These are phyloP conservation scores for Penicillium sp. DNA, from an alignment of 2,329 filamentous ascomycete species.

Conservation along the genomic window DNA sequence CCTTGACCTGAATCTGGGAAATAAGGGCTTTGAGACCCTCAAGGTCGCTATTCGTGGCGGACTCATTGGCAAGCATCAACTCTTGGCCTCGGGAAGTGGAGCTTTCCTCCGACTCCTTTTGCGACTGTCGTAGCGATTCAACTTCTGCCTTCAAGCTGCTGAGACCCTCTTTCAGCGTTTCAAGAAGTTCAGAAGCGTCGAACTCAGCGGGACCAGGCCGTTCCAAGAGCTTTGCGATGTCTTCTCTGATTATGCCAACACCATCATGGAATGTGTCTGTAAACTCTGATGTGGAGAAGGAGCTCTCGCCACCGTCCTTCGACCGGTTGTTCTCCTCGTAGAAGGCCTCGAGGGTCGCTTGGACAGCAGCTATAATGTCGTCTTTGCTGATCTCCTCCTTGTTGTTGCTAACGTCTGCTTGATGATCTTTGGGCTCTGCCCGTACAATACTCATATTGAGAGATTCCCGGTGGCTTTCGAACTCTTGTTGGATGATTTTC, in stretches of 20 bases:
- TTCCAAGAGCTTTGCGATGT: constrained; percentile 74
- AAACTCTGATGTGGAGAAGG: constrained; percentile 61
- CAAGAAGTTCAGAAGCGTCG: constrained; percentile 86
- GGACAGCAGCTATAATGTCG: constrained; percentile 65
- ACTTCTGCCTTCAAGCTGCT: constrained; percentile 78
- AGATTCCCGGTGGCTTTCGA: constrained; percentile 63
- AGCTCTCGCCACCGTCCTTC: constrained; percentile 60
- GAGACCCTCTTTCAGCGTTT: constrained; percentile 83
- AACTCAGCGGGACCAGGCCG: constrained; percentile 79
- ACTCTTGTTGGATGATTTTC: constrained; percentile 61
- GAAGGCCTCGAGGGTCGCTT: constrained; percentile 49
- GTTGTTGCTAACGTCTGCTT: not conserved
- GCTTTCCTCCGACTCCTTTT: constrained; percentile 56
- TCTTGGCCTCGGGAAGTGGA: constrained; percentile 58
- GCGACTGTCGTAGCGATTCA: constrained; percentile 70
- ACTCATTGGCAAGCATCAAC: constrained; percentile 61
- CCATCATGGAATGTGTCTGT: constrained; percentile 70
- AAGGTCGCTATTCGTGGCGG: constrained; percentile 69
- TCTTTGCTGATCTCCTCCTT: constrained; percentile 50
- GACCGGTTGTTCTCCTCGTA: constrained; percentile 59
- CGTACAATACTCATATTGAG: constrained; percentile 37
- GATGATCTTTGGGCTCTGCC: constrained; percentile 42
- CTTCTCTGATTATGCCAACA: constrained; percentile 74
- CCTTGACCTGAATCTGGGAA: constrained; percentile 79
- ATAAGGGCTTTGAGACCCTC: constrained; percentile 86